Percentiles rank a stretch among this genome's conserved stretches.
These are phyloP conservation scores for Cyclostephanos invisitatus DNA, from an alignment of 108 stramenopile genomes.

Conservation along the genomic window DNA sequence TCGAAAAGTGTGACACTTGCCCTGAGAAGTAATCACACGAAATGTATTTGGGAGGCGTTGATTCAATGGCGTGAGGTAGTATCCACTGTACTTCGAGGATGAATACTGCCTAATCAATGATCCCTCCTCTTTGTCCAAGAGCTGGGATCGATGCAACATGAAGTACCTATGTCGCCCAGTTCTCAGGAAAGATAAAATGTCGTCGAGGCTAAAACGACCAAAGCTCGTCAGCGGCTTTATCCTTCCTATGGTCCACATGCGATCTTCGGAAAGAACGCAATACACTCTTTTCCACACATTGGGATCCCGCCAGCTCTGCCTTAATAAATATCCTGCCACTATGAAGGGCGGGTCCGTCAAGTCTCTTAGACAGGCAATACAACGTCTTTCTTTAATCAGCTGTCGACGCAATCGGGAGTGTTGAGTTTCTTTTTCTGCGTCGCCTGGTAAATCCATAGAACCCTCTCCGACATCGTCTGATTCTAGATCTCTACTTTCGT, in stretches of 20 bases:
- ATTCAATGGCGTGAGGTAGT: slow-evolving; percentile 26
- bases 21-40: slow-evolving; percentile 31
- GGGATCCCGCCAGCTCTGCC: slow-evolving; percentile 45
- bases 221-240: slow-evolving; percentile 28
- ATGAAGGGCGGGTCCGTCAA: slow-evolving; percentile 39
- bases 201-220: slow-evolving; percentile 7
- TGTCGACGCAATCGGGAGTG: slow-evolving; percentile 9
- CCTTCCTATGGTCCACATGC: slow-evolving; percentile 42
- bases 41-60: slow-evolving; percentile 43
- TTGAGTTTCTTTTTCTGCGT: background rate
- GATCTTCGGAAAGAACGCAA: slow-evolving; percentile 50
- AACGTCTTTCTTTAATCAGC: slow-evolving; percentile 34
- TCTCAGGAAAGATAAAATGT: slow-evolving; percentile 28
- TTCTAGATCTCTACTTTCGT: slow-evolving; percentile 14
- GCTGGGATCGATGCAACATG: slow-evolving; percentile 33
- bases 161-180: slow-evolving; percentile 39
- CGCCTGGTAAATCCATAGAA: background rate
- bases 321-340: slow-evolving; percentile 50
- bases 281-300: slow-evolving; percentile 55
- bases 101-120: slow-evolving; percentile 8
- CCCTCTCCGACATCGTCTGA: background rate
- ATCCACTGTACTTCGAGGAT: slow-evolving; percentile 5
- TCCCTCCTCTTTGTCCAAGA: slow-evolving; percentile 31
- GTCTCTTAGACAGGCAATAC: slow-evolving; percentile 37
- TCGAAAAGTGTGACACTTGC: slow-evolving; percentile 31